Base-by-base conservation (phyloP, 495 filamentous ascomycete species). In the Aspergillus mulundensis region DNA sequence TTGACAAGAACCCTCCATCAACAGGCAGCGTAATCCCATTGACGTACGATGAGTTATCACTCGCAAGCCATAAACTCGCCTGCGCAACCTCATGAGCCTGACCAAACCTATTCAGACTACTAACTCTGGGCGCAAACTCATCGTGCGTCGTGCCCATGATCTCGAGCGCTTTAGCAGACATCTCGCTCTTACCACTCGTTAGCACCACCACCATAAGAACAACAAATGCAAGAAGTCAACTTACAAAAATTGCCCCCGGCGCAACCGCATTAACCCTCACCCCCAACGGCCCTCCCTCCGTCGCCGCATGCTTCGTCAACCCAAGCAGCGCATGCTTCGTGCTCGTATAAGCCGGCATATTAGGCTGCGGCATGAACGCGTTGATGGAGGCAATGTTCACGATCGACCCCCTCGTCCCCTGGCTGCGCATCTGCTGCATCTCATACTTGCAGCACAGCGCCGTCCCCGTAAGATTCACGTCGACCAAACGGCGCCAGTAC, bases 301-400 rank as follows among this genome's bases (percentile, higher is more conserved):
- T 42, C 1, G 66, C 66, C 5, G 71, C 75, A 54, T 54, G 60
- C 46, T 66, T 70, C 1, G 75, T 76, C 38, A 82, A 69, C 0
- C 73, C 78, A 1, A 74, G 15, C 1, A 76, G 48, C 0, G 70
- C 77, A 57, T 80, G 73, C 51, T 82, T 82, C 0, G 70, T 57
- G 0, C 74, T 59, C 0, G 60, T 68, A 46, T 81, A 81, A 11
- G 66, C 62, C 0, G 68, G 53, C 24, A 67, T 68, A 3, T 68
- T 61, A 0, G 70, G 59, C 6, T 64, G 48, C 0, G 65, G 19
- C 12, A 58, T 39, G 19, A 61, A 61, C 0, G 70, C 73, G 18
- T 61, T 65, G 3, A 67, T 60, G 1, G 72, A 77, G 3, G 70
- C 70, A 15, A 77, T 58, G 54, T 74, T 78, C 18, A 80, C 60